Base-by-base conservation (phyloP, 768 basidiomycete species). In the Collybia mongolica region DNA sequence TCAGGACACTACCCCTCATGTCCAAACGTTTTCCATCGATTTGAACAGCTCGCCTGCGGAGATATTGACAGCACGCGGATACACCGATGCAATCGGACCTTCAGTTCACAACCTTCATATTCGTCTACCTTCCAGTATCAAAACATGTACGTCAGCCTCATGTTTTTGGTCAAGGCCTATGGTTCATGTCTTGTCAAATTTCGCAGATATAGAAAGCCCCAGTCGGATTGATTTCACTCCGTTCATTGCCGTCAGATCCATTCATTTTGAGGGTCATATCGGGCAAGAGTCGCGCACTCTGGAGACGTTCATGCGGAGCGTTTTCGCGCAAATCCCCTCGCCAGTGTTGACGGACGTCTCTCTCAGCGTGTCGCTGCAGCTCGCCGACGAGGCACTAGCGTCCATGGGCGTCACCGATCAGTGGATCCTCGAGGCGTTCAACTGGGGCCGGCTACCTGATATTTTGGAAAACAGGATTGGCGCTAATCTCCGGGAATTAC, bases 341-440 rank as follows among this genome's bases (percentile, higher is more conserved):
- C 38, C 53, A n/a, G 6, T 48, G 0, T 50, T 62, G 9, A 51
- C 48, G 29, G 54, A 58, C 37, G 45, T 70, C 20, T 60, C 62
- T 3, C 46, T 69, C 17, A 51, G 56, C 3, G 53, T 65, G n/a
- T 57, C 55, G 1, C 44, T 68, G 6, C 54, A 28, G 24, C 54
- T 58, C 2, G 20, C 44, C 17, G 46, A 55, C 22, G 60, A 59
- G 15, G 50, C 49, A 6, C 49, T 59, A 26, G 50, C 56, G 3
- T 65, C 62, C 51, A 62, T 63, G 43, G 66, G 67, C 9, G 52
- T 68, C 41, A 62, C 65, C 19, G 65, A 65, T 40, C 52, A 63
- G 43, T 49, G 60, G 5, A 49, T 65, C 7, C 43, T 69, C 8
- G 57, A 65, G 45, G 43, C 53, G 4, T 65, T 61, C 49, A 58